A percentile compares a stretch with the other conserved stretches of the same genome.
phyloP scores from a whole-genome alignment of 768 basidiomycete genomes.

The Rhodosporidiobolus sp. region DNA sequence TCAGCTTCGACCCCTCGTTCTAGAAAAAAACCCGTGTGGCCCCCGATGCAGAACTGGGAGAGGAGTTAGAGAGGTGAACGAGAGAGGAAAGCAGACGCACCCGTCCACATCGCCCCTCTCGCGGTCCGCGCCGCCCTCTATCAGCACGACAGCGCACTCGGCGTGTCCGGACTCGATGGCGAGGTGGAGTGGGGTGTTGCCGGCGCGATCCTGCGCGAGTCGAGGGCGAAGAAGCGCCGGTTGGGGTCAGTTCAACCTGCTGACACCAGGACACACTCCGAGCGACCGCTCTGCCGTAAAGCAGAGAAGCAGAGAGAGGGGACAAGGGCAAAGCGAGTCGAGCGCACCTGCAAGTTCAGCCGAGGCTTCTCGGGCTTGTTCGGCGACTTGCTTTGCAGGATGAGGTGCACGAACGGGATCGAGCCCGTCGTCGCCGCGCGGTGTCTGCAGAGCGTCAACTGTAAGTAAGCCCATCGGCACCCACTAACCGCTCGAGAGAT shows the following conservation, averaged over 20 bases:
- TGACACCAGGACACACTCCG: not conserved
- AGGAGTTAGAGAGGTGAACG: not conserved
- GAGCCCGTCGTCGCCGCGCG: conserved; percentile 95
- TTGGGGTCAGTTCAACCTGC: not conserved
- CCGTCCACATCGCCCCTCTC: conserved; percentile 75
- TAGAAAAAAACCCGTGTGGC: too few relatives aligned
- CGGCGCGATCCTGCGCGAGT: conserved; percentile 51
- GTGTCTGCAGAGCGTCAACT: conserved; percentile 61
- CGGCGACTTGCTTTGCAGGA: conserved; percentile 64
- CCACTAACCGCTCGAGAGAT: not conserved
- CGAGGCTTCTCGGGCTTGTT: conserved; percentile 55
- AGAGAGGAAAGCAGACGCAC: too few relatives aligned
- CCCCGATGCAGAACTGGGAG: not conserved
- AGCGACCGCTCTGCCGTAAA: not conserved
- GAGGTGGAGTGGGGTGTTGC: conserved; percentile 93
- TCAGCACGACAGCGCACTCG: conserved; percentile 80
- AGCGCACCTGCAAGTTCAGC: conserved; percentile 38
- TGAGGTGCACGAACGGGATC: conserved; percentile 76
- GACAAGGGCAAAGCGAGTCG: not conserved
- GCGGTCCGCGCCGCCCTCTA: conserved; percentile 93
- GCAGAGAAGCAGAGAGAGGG: conserved; percentile 46
- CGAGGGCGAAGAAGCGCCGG: not conserved
- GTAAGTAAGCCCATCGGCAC: not conserved
- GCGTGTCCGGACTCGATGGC: conserved; percentile 96
- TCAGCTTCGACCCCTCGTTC: too few relatives aligned